Evolutionary conservation across 129 eudicot species (phyloP), one percentile per base, ranked within the genome.

Genomic region (Pulicaria dysenterica): DNA sequence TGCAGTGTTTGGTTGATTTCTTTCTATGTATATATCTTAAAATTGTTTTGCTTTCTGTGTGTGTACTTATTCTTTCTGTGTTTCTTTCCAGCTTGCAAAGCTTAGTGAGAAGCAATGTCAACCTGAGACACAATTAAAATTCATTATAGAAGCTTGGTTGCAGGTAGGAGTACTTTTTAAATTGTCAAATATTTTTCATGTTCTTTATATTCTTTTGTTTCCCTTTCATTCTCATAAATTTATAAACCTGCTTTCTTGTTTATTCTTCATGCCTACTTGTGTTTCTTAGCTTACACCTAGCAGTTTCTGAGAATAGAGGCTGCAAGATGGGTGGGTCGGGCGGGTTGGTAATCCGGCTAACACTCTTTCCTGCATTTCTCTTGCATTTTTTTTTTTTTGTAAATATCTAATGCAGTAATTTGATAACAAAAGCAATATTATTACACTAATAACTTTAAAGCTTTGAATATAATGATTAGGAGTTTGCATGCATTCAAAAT

Each of bases 61-160:
- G 44, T 54, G 60, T 38, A 7, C 48, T 63, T 24, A 41, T 7
- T 72, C 48, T 15, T 48, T 57, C 15, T 17, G 53, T 64, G 19
- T 50, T 24, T 57, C 24, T 36, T 12, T 53, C 46, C 84, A 90
- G 93, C 85, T 90, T 36, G 91, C 79, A 50, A 85, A 81, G 68
- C 89, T 91, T 39, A 83, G 88, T 46, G 95, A 79, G 60, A 67
- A 53, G 53, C 91, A 85, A 43, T 77, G 69, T 46, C 82, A 83
- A 70, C 89, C 97, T 1, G 95, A 87, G 77, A 77, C 97, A 19
- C 85, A 87, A 38, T 75, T 91, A 73, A 79, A 82, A 64, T 85
- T 88, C 51, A 74, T 91, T 5, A 31, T 80, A 54, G 97, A 91
- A 59, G 91, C 95, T 13, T 91, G 97, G 97, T 74, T 74, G 72